Base-by-base conservation (phyloP, 805 yeast genomes). In the Lipomyces starkeyi region DNA sequence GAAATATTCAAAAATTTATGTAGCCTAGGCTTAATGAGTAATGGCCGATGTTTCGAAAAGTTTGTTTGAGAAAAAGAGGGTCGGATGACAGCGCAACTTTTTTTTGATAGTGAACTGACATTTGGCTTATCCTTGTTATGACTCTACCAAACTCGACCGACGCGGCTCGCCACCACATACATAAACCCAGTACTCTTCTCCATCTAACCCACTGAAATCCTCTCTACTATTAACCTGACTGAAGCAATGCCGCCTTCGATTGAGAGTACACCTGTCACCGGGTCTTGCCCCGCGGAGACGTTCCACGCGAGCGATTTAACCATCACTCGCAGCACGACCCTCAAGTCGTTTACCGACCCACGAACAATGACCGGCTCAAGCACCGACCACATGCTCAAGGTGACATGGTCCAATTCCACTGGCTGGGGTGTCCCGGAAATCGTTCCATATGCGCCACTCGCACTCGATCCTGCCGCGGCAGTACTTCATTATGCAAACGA, bases 401-500 rank as follows among this genome's bases (percentile, higher is more conserved):
- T 91, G 56, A 93, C 91, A 76, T 94, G 97, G 97, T 85, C 86
- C 66, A 81, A 82, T 34, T 83, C 83, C 63, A 76, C 80, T 1
- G 98, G 98, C 62, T 94, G 98, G 98, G 89, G 83, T 13, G 80
- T 86, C 20, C 98, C 98, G 58, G 86, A 85, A 76, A 93, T 94
- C 78, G 86, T 86, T 71, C 97, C 98, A 35, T 92, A 91, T 77
- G 93, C 88, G 58, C 86, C 86, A 57, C 80, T 94, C 62, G 74
- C 83, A 14, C 78, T 94, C 66, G 97, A 93, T 76, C 98, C 98
- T 32, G 87, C 97, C 20, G 35, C 87, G 97, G 25, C 90, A 77
- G 98, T 93, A 35, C 87, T 94, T 81, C 98, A 94, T 82, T 94
- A 94, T 76, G 94, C 96, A 3, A 94, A 94, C 76, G 97, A 92